phyloP scores from a whole-genome alignment of 306 rosid genomes.

The Geum urbanum region DNA sequence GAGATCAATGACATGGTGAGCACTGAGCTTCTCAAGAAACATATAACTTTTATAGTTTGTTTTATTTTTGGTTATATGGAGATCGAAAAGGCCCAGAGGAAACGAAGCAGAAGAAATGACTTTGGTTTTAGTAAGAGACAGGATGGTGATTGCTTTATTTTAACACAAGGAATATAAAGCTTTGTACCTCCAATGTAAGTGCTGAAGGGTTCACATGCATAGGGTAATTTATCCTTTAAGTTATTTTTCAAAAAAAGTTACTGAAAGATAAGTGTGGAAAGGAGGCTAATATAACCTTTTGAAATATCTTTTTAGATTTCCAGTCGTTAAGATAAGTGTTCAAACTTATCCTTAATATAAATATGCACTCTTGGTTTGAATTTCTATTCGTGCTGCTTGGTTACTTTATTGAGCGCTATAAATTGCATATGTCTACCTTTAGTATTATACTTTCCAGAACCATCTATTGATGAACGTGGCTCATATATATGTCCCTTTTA shows the following conservation, averaged over 20 bases:
- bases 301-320: too few relatives aligned
- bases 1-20: constrained; percentile 98
- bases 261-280: not conserved
- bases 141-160: not conserved
- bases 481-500: constrained; percentile 30
- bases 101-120: not conserved
- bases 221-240: not conserved
- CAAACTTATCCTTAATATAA: not conserved
- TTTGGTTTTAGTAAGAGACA: constrained; percentile 8
- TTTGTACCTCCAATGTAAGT: not conserved
- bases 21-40: constrained; percentile 4
- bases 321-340: too few relatives aligned
- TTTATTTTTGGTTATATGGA: not conserved
- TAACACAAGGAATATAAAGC: not conserved
- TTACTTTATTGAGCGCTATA: too few relatives aligned
- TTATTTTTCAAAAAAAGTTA: not conserved
- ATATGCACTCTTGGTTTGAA: not conserved
- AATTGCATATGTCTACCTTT: not conserved
- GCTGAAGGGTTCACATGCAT: not conserved
- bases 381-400: not conserved
- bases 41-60: not conserved
- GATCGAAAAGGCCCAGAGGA: not conserved
- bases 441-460: constrained; percentile 4
- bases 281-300: not conserved
- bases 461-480: constrained; percentile 12